phyloP scores from a whole-genome alignment of 2,329 filamentous ascomycete genomes.

The Paecilomyces sp. region DNA sequence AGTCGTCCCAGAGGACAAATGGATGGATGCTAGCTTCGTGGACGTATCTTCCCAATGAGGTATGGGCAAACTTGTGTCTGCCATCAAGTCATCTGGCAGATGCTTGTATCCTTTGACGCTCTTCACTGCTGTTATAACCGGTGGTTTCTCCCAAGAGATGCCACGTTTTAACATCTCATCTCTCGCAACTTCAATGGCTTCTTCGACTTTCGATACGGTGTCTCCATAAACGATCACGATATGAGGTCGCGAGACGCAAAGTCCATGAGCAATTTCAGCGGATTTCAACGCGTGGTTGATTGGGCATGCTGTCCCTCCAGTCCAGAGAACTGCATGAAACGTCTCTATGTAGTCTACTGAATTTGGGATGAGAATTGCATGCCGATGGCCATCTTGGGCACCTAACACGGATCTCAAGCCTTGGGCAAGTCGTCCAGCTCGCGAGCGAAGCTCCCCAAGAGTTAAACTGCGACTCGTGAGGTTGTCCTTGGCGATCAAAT shows the following conservation, averaged over 20 bases:
- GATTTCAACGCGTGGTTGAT: conserved; percentile 35
- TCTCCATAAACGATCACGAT: conserved; percentile 35
- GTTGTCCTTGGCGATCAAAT: conserved; percentile 37
- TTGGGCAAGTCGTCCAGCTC: conserved; percentile 35
- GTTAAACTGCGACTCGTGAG: conserved; percentile 41
- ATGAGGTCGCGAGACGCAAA: conserved; percentile 37
- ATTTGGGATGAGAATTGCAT: conserved; percentile 40
- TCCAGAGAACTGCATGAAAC: conserved; percentile 32
- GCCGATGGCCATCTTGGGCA: conserved; percentile 31
- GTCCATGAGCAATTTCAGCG: conserved; percentile 34
- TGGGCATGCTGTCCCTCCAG: conserved; percentile 32
- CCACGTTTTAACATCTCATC: conserved; percentile 16
- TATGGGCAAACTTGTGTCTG: conserved; percentile 21
- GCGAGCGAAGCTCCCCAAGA: conserved; percentile 35
- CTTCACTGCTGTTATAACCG: conserved; percentile 28
- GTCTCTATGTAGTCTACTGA: conserved; percentile 40
- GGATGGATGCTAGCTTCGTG: conserved; percentile 31
- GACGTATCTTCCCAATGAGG: conserved; percentile 31
- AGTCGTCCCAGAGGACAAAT: conserved; percentile 38
- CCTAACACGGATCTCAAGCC: conserved; percentile 24
- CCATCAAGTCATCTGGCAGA: conserved; percentile 16
- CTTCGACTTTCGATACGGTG: conserved; percentile 18
- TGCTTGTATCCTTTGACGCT: conserved; percentile 15
- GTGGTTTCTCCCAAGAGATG: conserved; percentile 27
- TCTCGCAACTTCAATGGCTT: conserved; percentile 27